Base-by-base conservation (phyloP, 495 filamentous ascomycete genomes). In the Neurospora intermedia region DNA sequence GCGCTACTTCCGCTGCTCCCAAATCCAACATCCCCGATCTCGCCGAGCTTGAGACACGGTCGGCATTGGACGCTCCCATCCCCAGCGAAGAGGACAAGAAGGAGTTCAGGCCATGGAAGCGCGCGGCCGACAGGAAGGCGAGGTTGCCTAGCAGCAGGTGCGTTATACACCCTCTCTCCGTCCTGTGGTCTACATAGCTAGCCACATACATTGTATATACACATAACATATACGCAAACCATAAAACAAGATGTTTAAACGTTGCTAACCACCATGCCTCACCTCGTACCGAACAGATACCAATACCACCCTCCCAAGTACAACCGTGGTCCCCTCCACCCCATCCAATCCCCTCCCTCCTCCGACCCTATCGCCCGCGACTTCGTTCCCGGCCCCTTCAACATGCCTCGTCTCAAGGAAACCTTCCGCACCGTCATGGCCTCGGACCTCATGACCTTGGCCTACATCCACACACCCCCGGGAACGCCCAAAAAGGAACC, bases 361-460 rank as follows among this genome's bases (percentile, higher is more conserved):
- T 96, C 96, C 43, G 91, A 94, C 76, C 94, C 96, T 13, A 86
- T 90, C 72, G 97, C 96, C 73, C 91, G 96, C 79, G 83, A 91
- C 70, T 99, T 94, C 84, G 84, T 91, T n/a, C 96, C 96, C 1
- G 96, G 96, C 6, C 96, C 96, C 9, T 99, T 98, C 87, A 91
- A 90, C 81, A 84, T 92, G 35, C 93, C 96, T 38, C 91, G 96
- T 13, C 88, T 97, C 69, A 89, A 93, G 79, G 93, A 98, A 81
- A 98, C 95, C 72, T 97, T 91, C 87, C 86, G 93, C 78, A 88
- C 89, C 69, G 97, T 93, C 74, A 84, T 97, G 74, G 91, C 93
- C 69, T 87, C 93, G n/a, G 96, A 99, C 83, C 88, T 98, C 76
- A 89, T 98, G 80, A 93, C 93, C 48, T 88, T 98, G 69, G 87